Percentiles rank a stretch among this genome's conserved stretches.
phyloP scores from a whole-genome alignment of 1,284 basidiomycete species.

The Cutaneotrichosporon mucoides region DNA sequence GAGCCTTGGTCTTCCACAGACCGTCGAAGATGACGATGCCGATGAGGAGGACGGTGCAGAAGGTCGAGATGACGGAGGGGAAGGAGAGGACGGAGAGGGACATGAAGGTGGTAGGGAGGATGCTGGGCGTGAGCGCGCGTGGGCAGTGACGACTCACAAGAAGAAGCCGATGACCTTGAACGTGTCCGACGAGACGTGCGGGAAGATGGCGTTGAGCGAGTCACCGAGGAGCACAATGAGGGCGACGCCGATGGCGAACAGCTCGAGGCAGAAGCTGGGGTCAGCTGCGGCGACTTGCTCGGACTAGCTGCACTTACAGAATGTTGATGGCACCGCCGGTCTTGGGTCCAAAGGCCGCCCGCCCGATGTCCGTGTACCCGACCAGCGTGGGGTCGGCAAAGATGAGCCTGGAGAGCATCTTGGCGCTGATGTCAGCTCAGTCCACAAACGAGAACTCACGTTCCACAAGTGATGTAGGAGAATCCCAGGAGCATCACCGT shows the following conservation, averaged over 20 bases:
- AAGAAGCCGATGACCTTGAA: slow-evolving; percentile 73
- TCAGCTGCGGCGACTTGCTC: neutral
- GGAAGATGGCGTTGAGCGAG: slow-evolving; percentile 69
- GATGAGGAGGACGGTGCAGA: slow-evolving; percentile 73
- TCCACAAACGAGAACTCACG: slow-evolving; percentile 55
- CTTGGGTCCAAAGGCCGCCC: slow-evolving; percentile 74
- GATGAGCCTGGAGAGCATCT: slow-evolving; percentile 74
- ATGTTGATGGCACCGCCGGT: slow-evolving; percentile 53
- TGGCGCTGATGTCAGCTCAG: slow-evolving; percentile 57
- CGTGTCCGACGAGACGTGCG: slow-evolving; percentile 60
- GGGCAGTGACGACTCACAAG: slow-evolving; percentile 61
- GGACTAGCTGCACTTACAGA: slow-evolving; percentile 27
- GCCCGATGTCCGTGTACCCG: slow-evolving; percentile 84
- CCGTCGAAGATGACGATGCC: slow-evolving; percentile 81
- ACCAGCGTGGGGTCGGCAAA: slow-evolving; percentile 63
- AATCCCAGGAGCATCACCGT: slow-evolving; percentile 70
- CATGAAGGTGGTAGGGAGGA: slow-evolving; percentile 77
- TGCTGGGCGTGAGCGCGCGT: slow-evolving; percentile 16
- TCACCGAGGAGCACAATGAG: slow-evolving; percentile 83
- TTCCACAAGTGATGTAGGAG: slow-evolving; percentile 77
- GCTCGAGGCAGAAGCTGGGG: slow-evolving; percentile 68
- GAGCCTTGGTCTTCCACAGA: slow-evolving; percentile 66
- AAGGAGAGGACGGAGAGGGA: slow-evolving; percentile 79
- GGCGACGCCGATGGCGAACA: slow-evolving; percentile 68
- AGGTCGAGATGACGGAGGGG: slow-evolving; percentile 75